Evolutionary conservation across 176 grass and related monocot genomes (phyloP).

Genomic region (Triticum urartu): DNA sequence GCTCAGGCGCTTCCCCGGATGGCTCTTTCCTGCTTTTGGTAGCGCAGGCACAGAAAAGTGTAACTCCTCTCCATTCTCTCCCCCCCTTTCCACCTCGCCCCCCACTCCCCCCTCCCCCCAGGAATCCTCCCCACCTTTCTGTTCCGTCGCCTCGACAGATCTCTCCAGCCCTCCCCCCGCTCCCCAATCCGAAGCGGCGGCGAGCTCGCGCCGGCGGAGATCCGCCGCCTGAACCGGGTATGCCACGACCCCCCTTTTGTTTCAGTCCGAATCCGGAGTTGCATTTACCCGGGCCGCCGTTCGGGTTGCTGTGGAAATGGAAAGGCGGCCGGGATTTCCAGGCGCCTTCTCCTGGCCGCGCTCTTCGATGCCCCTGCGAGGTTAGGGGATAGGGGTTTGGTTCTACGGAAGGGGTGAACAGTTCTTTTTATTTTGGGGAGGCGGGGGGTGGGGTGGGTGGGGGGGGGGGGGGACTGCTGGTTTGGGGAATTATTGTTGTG

Average conservation of each 20-base stretch:
- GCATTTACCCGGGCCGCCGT: neutral
- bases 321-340: neutral
- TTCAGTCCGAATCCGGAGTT: neutral
- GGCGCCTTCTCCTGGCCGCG: neutral
- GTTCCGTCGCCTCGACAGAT: constrained; percentile 26
- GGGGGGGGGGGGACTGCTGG: neutral
- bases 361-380: neutral
- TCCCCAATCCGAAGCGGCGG: neutral
- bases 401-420: neutral
- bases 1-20: neutral
- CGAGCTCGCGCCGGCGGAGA: neutral
- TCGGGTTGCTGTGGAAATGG: neutral
- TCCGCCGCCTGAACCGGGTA: neutral
- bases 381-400: neutral
- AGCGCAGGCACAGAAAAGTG: neutral
- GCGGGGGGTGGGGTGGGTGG: too few species aligned
- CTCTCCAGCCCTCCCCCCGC: neutral
- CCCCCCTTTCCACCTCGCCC: constrained; percentile 28
- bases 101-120: neutral
- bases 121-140: neutral
- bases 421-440: neutral
- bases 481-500: neutral
- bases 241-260: neutral
- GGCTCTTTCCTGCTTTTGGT: neutral
- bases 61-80: neutral